Base-by-base conservation (phyloP, 257 asterid species). In the Nicotiana otophora region DNA sequence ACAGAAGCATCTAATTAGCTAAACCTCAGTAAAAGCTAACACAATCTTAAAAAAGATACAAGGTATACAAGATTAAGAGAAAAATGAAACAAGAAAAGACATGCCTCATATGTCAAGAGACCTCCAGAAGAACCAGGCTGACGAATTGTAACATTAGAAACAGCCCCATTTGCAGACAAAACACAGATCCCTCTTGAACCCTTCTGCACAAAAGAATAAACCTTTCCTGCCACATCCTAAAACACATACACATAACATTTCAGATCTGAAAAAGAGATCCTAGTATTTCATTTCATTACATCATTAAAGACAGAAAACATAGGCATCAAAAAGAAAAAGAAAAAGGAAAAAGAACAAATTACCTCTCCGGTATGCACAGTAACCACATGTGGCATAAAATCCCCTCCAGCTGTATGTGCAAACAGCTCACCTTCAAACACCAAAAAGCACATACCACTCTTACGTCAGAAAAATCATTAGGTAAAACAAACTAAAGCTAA, bases 71-170 rank as follows among this genome's bases (percentile, higher is more conserved):
- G 62, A 74, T 26, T 48, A 48, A 15, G 16, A 30, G 12, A 64
- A 26, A 11, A 23, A 77, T 55, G 17, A 36, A 77, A 83, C 19
- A 31, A 78, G 77, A 36, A 10, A 7, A 84, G 72, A 82, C 86
- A 39, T 90, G 80, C 99, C 99, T 96, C 99, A 54, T 93, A 96
- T 14, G 98, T 91, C 85, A 94, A 88, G 17, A 91, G 82, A 46
- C 98, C 98, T 3, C 98, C 98, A n/a, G 98, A 92, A 16, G 95
- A 88, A 84, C 97, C 96, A 1, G 99, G 98, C 90, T 96, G 99
- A 78, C 98, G 97, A 81, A 96, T 90, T 0, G 97, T 94, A 78
- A 90, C 98, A 72, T 92, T 96, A 68, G 98, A 96, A 86, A 96
- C 92, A 42, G 94, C 87, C 26, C 99, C 99, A 83, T 92, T 96